phyloP scores from a whole-genome alignment of 2,329 filamentous ascomycete species.

The Colletotrichum salicis region DNA sequence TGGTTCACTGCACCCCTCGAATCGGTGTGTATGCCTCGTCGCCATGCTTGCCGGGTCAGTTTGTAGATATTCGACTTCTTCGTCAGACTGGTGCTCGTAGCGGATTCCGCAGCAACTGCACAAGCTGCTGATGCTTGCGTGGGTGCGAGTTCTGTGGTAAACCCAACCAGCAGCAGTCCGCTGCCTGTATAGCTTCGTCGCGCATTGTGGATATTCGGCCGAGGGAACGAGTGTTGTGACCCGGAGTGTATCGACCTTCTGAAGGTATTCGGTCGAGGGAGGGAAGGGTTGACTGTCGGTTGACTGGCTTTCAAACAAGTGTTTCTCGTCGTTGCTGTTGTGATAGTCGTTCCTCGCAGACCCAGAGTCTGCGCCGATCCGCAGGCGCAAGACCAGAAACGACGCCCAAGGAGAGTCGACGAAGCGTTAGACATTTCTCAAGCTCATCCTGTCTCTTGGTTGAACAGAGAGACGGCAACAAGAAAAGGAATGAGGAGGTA shows the following conservation, averaged over 20 bases:
- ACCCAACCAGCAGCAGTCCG: slow-evolving; percentile 62
- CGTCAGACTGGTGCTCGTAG: slow-evolving; percentile 39
- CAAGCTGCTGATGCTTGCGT: slow-evolving; percentile 52
- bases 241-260: slow-evolving; percentile 28
- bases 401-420: slow-evolving; percentile 46
- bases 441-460: slow-evolving; percentile 46
- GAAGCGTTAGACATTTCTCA: slow-evolving; percentile 53
- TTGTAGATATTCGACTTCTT: slow-evolving; percentile 47
- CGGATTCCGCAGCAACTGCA: slow-evolving; percentile 51
- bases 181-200: slow-evolving; percentile 65
- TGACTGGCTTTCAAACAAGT: slow-evolving; percentile 17
- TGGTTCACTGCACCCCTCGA: slow-evolving; percentile 38
- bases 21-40: slow-evolving; percentile 45
- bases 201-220: slow-evolving; percentile 47
- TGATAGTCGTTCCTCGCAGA: slow-evolving; percentile 26
- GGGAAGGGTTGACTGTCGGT: neutral
- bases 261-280: slow-evolving; percentile 2
- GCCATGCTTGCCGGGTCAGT: slow-evolving; percentile 51
- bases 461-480: slow-evolving; percentile 25
- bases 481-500: neutral
- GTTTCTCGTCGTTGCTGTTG: slow-evolving; percentile 7
- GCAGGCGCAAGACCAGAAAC: slow-evolving; percentile 43
- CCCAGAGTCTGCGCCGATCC: slow-evolving; percentile 37
- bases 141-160: slow-evolving; percentile 51
- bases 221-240: slow-evolving; percentile 21